Conservation (phyloP, 2,329 filamentous ascomycete genomes). For the Fusarium miscanthi region DNA sequence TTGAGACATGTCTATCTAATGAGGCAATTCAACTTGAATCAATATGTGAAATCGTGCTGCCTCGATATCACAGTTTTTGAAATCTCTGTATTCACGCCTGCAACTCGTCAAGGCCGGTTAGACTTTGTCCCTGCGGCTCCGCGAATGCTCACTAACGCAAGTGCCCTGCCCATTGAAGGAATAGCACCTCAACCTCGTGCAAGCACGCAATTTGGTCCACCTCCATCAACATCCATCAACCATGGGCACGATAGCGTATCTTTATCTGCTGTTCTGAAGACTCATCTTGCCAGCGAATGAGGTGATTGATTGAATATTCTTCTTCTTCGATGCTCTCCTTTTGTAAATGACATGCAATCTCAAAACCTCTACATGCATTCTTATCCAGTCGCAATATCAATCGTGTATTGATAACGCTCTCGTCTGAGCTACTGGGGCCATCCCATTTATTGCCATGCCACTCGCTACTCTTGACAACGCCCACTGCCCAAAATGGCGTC, state of each 20-base stretch:
- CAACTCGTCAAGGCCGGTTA: not conserved
- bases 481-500: constrained; percentile 40
- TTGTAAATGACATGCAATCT: not conserved
- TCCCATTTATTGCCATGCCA: constrained; percentile 14
- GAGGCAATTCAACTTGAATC: not conserved
- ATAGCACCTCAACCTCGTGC: constrained; percentile 10
- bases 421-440: not conserved
- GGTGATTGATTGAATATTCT: constrained; percentile 3
- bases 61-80: not conserved
- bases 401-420: not conserved
- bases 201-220: constrained; percentile 46
- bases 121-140: not conserved
- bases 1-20: not conserved
- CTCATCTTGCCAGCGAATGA: constrained; percentile 9
- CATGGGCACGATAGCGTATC: constrained; percentile 26
- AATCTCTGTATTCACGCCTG: not conserved
- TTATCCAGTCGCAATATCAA: not conserved
- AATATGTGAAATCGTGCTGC: not conserved
- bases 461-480: constrained; percentile 5
- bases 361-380: not conserved
- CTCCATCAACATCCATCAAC: constrained; percentile 22
- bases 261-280: not conserved
- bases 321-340: not conserved
- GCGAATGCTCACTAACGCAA: constrained; percentile 6
- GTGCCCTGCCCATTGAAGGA: constrained; percentile 5